Conservation (phyloP, 2,329 filamentous ascomycete species). For the Alternaria viburni region DNA sequence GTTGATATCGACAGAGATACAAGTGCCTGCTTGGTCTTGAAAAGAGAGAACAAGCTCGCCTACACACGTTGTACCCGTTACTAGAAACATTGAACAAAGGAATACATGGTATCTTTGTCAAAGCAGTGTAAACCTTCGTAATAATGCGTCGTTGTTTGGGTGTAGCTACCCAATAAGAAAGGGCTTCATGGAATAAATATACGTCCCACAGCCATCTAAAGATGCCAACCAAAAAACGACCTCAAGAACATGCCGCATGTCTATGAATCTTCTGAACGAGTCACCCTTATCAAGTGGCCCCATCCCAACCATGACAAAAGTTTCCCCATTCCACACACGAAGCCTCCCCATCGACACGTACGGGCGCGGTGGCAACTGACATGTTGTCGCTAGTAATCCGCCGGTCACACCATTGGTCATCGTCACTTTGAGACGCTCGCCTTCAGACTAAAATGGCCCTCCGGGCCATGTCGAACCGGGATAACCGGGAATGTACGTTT, state of each 20-base stretch:
- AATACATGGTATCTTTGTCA: neutral
- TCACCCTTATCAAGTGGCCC: too few species aligned
- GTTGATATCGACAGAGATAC: too few species aligned
- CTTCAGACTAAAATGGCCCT: too few species aligned
- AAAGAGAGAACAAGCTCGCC: neutral
- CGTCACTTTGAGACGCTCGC: too few species aligned
- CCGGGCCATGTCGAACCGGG: too few species aligned
- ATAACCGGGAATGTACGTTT: too few species aligned
- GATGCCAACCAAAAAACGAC: neutral
- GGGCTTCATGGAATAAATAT: neutral
- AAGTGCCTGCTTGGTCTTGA: too few species aligned
- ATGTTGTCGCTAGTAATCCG: too few species aligned
- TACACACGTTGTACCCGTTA: neutral
- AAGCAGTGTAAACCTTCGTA: neutral
- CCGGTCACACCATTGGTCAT: too few species aligned
- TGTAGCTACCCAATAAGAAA: neutral
- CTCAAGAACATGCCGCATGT: too few species aligned
- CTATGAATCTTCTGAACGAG: too few species aligned
- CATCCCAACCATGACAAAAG: neutral
- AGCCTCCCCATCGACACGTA: neutral
- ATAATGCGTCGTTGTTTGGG: neutral
- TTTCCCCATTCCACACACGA: neutral
- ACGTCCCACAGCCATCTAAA: neutral
- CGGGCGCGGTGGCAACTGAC: neutral
- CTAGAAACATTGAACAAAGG: neutral